Evolutionary conservation across 139 green algal species (phyloP).

Genomic region (Yamagishiella unicocca): DNA sequence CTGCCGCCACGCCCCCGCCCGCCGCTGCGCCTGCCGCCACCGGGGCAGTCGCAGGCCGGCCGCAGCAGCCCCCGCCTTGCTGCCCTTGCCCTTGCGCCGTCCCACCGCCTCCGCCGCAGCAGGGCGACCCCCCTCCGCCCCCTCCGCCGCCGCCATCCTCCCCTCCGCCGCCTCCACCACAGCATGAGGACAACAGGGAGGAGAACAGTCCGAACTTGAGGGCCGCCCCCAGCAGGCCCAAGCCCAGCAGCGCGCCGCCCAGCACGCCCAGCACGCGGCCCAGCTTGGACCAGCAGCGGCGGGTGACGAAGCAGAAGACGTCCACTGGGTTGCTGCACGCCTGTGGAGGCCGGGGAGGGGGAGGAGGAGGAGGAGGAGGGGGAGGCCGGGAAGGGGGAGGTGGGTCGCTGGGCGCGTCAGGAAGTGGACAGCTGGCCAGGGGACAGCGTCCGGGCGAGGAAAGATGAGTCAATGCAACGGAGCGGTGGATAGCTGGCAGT

Average conservation of each 20-base stretch:
- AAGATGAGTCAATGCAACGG: too few relatives aligned
- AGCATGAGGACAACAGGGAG: background rate
- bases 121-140: background rate
- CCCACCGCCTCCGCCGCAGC: background rate
- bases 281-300: constrained; percentile 56
- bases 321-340: constrained; percentile 41
- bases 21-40: too few relatives aligned
- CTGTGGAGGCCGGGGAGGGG: background rate
- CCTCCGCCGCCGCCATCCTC: background rate
- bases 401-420: background rate
- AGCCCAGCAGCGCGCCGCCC: background rate
- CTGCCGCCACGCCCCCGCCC: background rate
- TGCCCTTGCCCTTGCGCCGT: too few relatives aligned
- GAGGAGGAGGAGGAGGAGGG: background rate
- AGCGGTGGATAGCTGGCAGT: too few relatives aligned
- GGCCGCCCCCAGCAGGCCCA: constrained; percentile 24
- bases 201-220: constrained; percentile 35
- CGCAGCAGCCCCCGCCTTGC: too few relatives aligned
- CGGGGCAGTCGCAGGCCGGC: too few relatives aligned
- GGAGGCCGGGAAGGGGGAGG: background rate
- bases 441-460: too few relatives aligned
- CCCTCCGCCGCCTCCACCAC: background rate
- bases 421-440: too few relatives aligned
- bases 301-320: constrained; percentile 51
- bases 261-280: constrained; percentile 48